Evolutionary conservation across 306 rosid genomes (phyloP).

Genomic region (Castanea mollissima): DNA sequence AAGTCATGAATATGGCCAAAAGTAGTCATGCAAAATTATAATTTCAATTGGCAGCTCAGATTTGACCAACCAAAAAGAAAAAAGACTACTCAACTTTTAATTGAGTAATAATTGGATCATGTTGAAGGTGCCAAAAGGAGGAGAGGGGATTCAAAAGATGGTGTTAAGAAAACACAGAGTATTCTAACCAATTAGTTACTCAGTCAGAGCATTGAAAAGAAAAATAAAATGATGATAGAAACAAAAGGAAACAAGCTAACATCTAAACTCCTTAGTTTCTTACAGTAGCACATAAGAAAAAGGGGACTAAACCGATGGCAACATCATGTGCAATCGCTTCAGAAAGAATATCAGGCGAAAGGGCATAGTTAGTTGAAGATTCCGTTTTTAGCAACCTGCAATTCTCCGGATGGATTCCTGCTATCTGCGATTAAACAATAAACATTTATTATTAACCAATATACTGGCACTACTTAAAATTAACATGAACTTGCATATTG

Average conservation of each 20-base stretch:
- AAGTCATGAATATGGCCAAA: neutral
- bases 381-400: conserved; percentile 72
- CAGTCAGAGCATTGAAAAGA: neutral
- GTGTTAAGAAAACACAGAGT: neutral
- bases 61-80: neutral
- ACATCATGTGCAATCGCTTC: conserved; percentile 69
- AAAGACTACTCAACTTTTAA: neutral
- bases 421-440: conserved; percentile 57
- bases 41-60: neutral
- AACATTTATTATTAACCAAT: conserved; percentile 5
- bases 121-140: neutral
- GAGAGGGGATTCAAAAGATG: neutral
- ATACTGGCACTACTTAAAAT: neutral
- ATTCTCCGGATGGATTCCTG: conserved; percentile 75
- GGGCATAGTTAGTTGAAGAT: conserved; percentile 67
- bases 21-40: neutral
- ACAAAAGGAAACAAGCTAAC: conserved; percentile 10
- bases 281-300: conserved; percentile 93
- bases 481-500: neutral
- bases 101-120: neutral
- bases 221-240: conserved; percentile 12
- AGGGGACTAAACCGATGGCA: conserved; percentile 66
- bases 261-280: conserved; percentile 26
- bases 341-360: conserved; percentile 61
- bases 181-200: neutral